Conservation (phyloP, 2,329 filamentous ascomycete species). For the Cytospora mali region DNA sequence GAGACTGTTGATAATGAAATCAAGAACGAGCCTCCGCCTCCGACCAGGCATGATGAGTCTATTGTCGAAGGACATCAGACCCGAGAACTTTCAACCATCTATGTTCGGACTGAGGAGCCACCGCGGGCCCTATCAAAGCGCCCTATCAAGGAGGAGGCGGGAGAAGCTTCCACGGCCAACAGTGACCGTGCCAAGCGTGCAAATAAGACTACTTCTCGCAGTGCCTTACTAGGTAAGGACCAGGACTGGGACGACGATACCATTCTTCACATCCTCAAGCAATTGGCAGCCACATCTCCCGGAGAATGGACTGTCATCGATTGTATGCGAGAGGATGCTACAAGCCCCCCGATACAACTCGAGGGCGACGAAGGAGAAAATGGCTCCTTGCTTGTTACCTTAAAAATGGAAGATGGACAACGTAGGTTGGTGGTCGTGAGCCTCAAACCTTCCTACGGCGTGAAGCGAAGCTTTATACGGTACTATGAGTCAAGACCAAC, state of each 20-base stretch:
- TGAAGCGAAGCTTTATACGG: not conserved
- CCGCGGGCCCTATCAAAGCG: conserved; percentile 4
- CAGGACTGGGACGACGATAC: conserved; percentile 20
- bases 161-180: not conserved
- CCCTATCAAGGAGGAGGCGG: not conserved
- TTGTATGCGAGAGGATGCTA: not conserved
- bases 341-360: not conserved
- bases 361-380: not conserved
- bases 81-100: conserved; percentile 5
- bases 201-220: not conserved
- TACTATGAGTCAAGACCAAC: conserved; percentile 11
- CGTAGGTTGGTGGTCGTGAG: conserved; percentile 1
- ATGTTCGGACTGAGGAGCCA: not conserved
- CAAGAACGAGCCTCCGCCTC: not conserved
- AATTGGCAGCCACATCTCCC: conserved; percentile 1
- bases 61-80: not conserved
- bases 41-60: not conserved
- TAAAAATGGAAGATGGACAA: conserved; percentile 2
- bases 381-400: not conserved
- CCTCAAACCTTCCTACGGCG: not conserved
- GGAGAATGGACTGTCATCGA: conserved; percentile 5
- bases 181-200: conserved; percentile 4
- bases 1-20: not conserved
- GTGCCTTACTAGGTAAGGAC: conserved; percentile 3
- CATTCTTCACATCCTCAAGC: conserved; percentile 8